phyloP scores from a whole-genome alignment of 257 asterid species.

The Ligustrum vulgare region DNA sequence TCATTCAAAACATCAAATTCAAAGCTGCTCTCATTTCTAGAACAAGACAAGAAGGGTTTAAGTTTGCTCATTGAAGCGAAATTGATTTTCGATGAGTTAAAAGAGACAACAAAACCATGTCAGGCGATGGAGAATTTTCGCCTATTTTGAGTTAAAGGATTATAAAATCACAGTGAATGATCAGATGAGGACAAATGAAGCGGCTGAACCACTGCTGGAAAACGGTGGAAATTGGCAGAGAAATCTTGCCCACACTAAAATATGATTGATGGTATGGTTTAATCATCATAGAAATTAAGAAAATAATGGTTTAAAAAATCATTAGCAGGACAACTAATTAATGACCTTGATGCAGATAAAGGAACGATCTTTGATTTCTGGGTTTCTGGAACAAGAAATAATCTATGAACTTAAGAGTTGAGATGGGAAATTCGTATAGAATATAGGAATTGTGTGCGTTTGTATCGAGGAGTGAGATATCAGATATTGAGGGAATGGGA shows the following conservation, averaged over 20 bases:
- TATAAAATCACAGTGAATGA: background rate
- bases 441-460: no score
- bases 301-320: no score
- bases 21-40: background rate
- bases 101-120: background rate
- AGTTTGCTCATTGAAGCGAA: background rate
- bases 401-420: no score
- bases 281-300: no score
- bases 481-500: no score
- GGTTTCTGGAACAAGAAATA: no score
- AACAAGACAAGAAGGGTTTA: background rate
- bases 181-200: background rate
- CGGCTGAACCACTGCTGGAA: background rate
- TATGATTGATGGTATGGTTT: background rate
- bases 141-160: background rate
- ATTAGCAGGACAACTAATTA: no score
- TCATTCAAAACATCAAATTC: background rate
- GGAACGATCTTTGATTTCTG: no score
- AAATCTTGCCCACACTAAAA: background rate
- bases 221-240: background rate
- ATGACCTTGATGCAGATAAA: no score
- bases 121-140: background rate
- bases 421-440: no score
- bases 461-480: no score
- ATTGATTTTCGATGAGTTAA: background rate